Percentiles rank a stretch among this genome's conserved stretches.
These are phyloP conservation scores for Phaffomyces antillensis DNA, from an alignment of 805 yeast species.

Conservation along the genomic window DNA sequence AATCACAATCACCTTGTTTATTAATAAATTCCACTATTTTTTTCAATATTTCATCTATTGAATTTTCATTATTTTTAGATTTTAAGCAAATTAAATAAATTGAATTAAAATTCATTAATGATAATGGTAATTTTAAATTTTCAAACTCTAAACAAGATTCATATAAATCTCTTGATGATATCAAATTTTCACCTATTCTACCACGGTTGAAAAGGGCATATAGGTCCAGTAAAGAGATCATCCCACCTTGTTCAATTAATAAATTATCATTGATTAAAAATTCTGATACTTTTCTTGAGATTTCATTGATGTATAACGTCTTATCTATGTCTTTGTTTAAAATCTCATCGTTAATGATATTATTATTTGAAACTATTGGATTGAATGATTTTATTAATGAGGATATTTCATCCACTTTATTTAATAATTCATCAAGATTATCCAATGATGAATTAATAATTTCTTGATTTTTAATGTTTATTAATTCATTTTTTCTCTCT, in stretches of 20 bases:
- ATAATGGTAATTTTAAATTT: slow-evolving; percentile 49
- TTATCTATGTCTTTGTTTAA: neutral
- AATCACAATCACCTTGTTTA: slow-evolving; percentile 17
- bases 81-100: slow-evolving; percentile 35
- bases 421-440: slow-evolving; percentile 70
- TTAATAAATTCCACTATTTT: slow-evolving; percentile 13
- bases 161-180: slow-evolving; percentile 62
- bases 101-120: slow-evolving; percentile 30
- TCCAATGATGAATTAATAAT: slow-evolving; percentile 63
- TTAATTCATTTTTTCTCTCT: slow-evolving; percentile 47
- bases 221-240: slow-evolving; percentile 54
- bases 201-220: slow-evolving; percentile 60
- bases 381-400: slow-evolving; percentile 38
- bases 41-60: slow-evolving; percentile 22
- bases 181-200: slow-evolving; percentile 56
- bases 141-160: slow-evolving; percentile 56
- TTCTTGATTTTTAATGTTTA: slow-evolving; percentile 49
- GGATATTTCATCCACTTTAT: slow-evolving; percentile 69
- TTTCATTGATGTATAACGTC: slow-evolving; percentile 39
- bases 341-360: neutral
- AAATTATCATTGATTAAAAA: slow-evolving; percentile 44
- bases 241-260: slow-evolving; percentile 46
- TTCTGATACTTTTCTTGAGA: slow-evolving; percentile 75
- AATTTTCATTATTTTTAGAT: slow-evolving; percentile 25
- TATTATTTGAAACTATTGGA: slow-evolving; percentile 7